Base-by-base conservation (phyloP, 352 stramenopile species). In the Hyaloperonospora brassicae region DNA sequence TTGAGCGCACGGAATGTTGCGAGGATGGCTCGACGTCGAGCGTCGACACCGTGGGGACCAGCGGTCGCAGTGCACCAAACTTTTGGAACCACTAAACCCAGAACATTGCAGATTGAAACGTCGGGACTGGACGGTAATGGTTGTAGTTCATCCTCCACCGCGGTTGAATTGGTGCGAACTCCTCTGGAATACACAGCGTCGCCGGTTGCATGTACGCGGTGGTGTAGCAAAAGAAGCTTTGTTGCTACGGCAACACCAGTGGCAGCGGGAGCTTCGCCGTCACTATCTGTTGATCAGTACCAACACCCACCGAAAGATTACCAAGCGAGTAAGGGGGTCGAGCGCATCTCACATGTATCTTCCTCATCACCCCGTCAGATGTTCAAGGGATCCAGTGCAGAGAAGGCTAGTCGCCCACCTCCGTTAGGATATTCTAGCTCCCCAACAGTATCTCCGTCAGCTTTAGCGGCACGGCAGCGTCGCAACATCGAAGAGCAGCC, bases 101-200 rank as follows among this genome's bases (percentile, higher is more conserved):
- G 22, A 50, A 23, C 63, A 23, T 57, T 59, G 14, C 59, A 41
- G 14, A 78, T 86, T 60, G 61, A 63, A 23, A 77, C 66, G 2
- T 68, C 47, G 2, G 42, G 58, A 23, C 55, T 52, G 34, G 50
- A 43, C 12, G 63, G 56, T 25, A 8, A 36, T n/a, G 55, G 66
- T n/a, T 21, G 27, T 27, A 46, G n/a, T 34, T 17, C 35, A 13
- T 44, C 52, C 2, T n/a, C n/a, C n/a, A n/a, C 22, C 10, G 36
- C 34, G 3, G 41, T 42, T 31, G 27, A 59, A 23, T 23, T 48
- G 1, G 50, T 63, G 21, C 55, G 58, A 2, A 61, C 59, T 1
- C 59, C 67, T 23, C 73, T 72, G 6, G 73, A 84, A 55, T 86
- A 86, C 55, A 76, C 72, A 9, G 68, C 79, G 39, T 87, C 78